These are phyloP conservation scores for Dendrobium officinale DNA, from an alignment of 106 monocot species.

Conservation along the genomic window DNA sequence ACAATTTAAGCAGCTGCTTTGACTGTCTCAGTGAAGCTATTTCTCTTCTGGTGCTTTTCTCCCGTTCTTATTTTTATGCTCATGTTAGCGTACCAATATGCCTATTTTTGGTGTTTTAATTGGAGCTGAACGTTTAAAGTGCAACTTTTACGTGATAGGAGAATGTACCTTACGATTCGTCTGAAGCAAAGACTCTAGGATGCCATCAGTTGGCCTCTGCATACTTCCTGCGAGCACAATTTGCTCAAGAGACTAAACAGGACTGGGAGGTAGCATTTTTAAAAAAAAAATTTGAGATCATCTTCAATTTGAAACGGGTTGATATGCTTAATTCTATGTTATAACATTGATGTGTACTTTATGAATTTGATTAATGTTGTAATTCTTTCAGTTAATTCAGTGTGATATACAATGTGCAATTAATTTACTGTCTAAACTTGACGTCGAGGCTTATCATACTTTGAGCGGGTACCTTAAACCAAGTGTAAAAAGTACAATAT, in stretches of 20 bases:
- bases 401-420: constrained; percentile 29
- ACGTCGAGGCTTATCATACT: constrained; percentile 14
- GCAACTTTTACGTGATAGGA: constrained; percentile 18
- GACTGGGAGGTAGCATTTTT: constrained; percentile 33
- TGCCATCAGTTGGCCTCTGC: constrained; percentile 50
- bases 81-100: constrained; percentile 7
- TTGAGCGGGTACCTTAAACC: constrained; percentile 1
- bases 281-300: background rate
- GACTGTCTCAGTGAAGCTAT: constrained; percentile 68
- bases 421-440: constrained; percentile 24
- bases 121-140: background rate
- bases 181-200: constrained; percentile 12
- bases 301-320: background rate
- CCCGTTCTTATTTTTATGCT: background rate
- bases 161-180: constrained; percentile 18
- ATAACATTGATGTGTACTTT: background rate
- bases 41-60: constrained; percentile 49
- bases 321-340: background rate
- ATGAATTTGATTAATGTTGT: constrained; percentile 4
- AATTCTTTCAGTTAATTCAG: constrained; percentile 33
- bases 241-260: constrained; percentile 52
- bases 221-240: constrained; percentile 65
- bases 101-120: background rate
- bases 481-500: constrained; percentile 19
- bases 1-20: constrained; percentile 43